These are phyloP conservation scores for Citrus reticulata DNA, from an alignment of 345 rosid species.

Conservation along the genomic window DNA sequence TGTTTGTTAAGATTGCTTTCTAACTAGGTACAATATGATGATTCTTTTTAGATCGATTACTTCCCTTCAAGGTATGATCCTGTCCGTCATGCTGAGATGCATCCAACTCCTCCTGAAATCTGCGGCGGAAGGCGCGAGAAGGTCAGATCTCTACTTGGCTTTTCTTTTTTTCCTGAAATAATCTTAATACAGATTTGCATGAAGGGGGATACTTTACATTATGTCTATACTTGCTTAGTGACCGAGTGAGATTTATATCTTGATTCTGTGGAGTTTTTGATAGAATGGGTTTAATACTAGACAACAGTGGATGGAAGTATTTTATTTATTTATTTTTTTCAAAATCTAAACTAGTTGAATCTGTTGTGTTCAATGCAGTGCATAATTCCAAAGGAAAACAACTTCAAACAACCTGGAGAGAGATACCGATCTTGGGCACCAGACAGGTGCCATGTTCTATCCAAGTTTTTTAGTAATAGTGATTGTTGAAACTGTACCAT, in stretches of 20 bases:
- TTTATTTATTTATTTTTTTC: background rate
- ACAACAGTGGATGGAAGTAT: background rate
- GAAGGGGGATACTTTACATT: background rate
- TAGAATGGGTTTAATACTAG: background rate
- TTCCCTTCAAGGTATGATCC: slow-evolving; percentile 90
- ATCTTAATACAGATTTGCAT: background rate
- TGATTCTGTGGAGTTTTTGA: background rate
- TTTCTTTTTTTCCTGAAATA: background rate
- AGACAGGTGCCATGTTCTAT: slow-evolving; percentile 52
- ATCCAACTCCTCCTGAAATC: slow-evolving; percentile 48
- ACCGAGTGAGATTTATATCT: background rate
- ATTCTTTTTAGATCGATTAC: slow-evolving; percentile 67
- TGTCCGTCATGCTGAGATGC: slow-evolving; percentile 66
- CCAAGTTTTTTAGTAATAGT: background rate
- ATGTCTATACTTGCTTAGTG: background rate
- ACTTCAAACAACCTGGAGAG: slow-evolving; percentile 95
- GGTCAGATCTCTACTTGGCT: slow-evolving; percentile 33
- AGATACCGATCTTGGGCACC: slow-evolving; percentile 77
- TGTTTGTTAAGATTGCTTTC: background rate
- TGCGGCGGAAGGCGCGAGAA: slow-evolving; percentile 80
- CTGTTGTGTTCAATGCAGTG: slow-evolving; percentile 39
- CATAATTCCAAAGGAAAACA: slow-evolving; percentile 80
- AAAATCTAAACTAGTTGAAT: background rate
- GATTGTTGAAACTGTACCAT: background rate
- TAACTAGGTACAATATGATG: slow-evolving; percentile 6